Conservation (phyloP, 495 filamentous ascomycete genomes). For the Penicillium subrubescens region DNA sequence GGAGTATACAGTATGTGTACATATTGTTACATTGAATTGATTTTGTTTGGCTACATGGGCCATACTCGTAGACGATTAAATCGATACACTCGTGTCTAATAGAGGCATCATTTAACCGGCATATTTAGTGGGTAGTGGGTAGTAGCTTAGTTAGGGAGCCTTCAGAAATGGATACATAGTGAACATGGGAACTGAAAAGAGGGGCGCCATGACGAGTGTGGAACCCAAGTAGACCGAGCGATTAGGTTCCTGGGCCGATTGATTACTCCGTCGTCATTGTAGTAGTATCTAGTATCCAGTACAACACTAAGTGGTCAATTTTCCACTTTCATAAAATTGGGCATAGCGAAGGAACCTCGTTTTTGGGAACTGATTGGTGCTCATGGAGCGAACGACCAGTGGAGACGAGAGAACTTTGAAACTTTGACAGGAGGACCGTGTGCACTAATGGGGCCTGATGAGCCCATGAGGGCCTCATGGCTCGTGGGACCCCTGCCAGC, state of each 20-base stretch:
- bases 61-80: not conserved
- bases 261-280: slow-evolving; percentile 20
- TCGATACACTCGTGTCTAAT: not conserved
- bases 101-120: not conserved
- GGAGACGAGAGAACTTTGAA: slow-evolving; percentile 6
- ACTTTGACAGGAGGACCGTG: not conserved
- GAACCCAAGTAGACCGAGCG: slow-evolving; percentile 7
- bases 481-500: slow-evolving; percentile 23
- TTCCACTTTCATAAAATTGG: not conserved
- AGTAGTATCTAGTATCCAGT: not conserved
- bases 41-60: not conserved
- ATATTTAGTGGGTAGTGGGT: not conserved
- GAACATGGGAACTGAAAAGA: not conserved
- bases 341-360: slow-evolving; percentile 1
- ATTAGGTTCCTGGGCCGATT: slow-evolving; percentile 29
- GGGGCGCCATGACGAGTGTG: slow-evolving; percentile 9
- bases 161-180: not conserved
- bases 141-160: not conserved
- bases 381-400: slow-evolving; percentile 10
- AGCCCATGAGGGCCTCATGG: not conserved
- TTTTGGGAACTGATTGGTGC: slow-evolving; percentile 24
- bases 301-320: not conserved
- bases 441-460: not conserved
- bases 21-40: not conserved
- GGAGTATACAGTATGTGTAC: not conserved